phyloP scores from a whole-genome alignment of 371 early-diverging fungal genomes.

The Basidiobolus heterosporus region DNA sequence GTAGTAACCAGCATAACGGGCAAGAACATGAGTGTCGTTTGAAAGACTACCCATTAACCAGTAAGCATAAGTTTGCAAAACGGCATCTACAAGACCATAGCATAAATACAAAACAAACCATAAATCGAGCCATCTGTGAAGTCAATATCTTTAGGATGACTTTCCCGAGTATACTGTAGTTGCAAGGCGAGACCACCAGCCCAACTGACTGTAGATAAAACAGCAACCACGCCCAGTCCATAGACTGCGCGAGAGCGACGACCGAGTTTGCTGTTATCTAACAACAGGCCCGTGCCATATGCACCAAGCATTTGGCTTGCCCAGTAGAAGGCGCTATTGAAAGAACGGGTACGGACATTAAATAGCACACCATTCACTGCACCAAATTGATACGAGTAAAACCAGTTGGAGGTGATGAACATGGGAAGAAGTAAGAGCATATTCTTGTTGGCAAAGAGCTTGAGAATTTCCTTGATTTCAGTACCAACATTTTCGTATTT shows the following conservation, averaged over 20 bases:
- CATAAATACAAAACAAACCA: conserved; percentile 41
- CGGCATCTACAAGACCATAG: conserved; percentile 51
- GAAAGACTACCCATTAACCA: conserved; percentile 65
- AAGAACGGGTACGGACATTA: conserved; percentile 32
- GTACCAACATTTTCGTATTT: conserved; percentile 25
- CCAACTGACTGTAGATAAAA: conserved; percentile 33
- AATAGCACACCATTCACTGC: conserved; percentile 32
- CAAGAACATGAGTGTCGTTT: conserved; percentile 42
- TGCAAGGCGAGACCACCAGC: conserved; percentile 41
- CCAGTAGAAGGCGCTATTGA: conserved; percentile 59
- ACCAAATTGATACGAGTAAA: conserved; percentile 55
- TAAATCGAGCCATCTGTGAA: conserved; percentile 19
- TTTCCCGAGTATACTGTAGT: conserved; percentile 19
- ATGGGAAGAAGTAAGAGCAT: conserved; percentile 44
- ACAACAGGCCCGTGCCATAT: conserved; percentile 25
- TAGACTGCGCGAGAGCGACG: conserved; percentile 32
- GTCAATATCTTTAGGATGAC: conserved; percentile 12
- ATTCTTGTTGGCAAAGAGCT: conserved; percentile 45
- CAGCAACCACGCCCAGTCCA: conserved; percentile 24
- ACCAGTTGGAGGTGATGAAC: conserved; percentile 58
- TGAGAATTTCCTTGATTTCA: conserved; percentile 35
- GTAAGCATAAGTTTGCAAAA: conserved; percentile 38
- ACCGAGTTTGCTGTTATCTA: conserved; percentile 24
- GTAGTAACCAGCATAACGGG: conserved; percentile 47
- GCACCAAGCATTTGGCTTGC: conserved; percentile 45